A percentile compares a stretch with the other conserved stretches of the same genome.
phyloP scores from a whole-genome alignment of 2,329 filamentous ascomycete genomes.

The Paecilomyces dactylethromorphus region DNA sequence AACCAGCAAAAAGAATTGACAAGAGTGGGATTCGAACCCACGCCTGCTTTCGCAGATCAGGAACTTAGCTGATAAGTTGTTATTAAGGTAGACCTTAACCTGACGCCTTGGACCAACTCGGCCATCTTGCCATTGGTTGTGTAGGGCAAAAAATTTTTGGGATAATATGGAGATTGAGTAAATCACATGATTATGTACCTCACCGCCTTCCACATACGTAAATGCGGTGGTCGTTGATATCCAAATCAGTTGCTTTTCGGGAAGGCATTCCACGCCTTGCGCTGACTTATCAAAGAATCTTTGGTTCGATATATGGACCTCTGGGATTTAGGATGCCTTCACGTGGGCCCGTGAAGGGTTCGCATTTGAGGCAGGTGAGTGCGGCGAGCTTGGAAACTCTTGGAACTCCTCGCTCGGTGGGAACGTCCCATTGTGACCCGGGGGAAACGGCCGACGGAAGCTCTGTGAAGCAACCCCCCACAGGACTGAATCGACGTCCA shows the following conservation, averaged over 20 bases:
- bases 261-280: neutral
- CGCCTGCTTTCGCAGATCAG: neutral
- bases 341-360: conserved; percentile 30
- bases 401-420: conserved; percentile 21
- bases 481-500: conserved; percentile 23
- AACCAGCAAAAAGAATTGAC: neutral
- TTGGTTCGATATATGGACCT: neutral
- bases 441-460: conserved; percentile 48
- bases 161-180: neutral
- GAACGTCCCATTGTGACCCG: conserved; percentile 17
- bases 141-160: neutral
- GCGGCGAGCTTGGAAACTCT: conserved; percentile 28
- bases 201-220: neutral
- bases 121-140: conserved; percentile 19
- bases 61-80: neutral
- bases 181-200: neutral
- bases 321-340: conserved; percentile 24
- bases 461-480: conserved; percentile 68
- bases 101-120: conserved; percentile 27
- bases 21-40: neutral
- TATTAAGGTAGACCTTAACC: conserved; percentile 23
- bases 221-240: neutral
- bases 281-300: neutral
- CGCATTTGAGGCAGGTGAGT: conserved; percentile 33
- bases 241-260: neutral